phyloP scores from a whole-genome alignment of 2,329 filamentous ascomycete genomes.

The Epichloe sp. region DNA sequence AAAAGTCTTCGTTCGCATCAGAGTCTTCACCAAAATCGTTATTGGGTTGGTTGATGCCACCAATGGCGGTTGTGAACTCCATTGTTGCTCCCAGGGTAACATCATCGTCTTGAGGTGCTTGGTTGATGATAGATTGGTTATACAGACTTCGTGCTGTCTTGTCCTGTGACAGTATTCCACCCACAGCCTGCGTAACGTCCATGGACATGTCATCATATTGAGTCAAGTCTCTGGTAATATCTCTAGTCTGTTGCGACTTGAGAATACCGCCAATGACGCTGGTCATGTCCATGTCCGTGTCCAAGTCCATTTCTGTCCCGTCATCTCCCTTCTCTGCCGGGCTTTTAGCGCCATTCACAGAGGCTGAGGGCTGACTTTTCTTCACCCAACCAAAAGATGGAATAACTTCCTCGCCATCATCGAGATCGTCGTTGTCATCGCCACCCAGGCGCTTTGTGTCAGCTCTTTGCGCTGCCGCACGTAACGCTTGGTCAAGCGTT shows the following conservation, averaged over 20 bases:
- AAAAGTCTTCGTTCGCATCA: constrained; percentile 53
- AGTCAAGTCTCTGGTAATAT: constrained; percentile 19
- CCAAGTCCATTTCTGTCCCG: constrained; percentile 21
- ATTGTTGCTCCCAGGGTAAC: constrained; percentile 37
- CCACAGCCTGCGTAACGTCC: constrained; percentile 79
- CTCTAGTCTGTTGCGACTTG: constrained; percentile 29
- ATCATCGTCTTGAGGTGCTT: constrained; percentile 17
- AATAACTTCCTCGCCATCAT: constrained; percentile 55
- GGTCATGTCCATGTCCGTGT: constrained; percentile 40
- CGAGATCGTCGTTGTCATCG: constrained; percentile 38
- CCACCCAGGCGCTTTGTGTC: constrained; percentile 54
- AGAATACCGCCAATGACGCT: constrained; percentile 42
- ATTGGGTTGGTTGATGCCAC: constrained; percentile 43
- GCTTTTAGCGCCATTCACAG: constrained; percentile 12
- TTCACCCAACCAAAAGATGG: constrained; percentile 65
- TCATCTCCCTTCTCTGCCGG: constrained; percentile 20
- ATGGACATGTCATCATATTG: constrained; percentile 69
- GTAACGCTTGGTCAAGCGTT: constrained; percentile 63
- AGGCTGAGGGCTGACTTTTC: constrained; percentile 25
- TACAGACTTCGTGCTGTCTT: constrained; percentile 2
- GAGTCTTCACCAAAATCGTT: constrained; percentile 21
- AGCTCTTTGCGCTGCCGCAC: constrained; percentile 61
- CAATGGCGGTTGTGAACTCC: constrained; percentile 73
- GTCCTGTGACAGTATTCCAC: constrained; percentile 53
- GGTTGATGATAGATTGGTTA: background rate